Percentiles rank a stretch among this genome's conserved stretches.
Conservation (phyloP, 2,329 filamentous ascomycete genomes). For the Colletotrichum brevisporum region DNA sequence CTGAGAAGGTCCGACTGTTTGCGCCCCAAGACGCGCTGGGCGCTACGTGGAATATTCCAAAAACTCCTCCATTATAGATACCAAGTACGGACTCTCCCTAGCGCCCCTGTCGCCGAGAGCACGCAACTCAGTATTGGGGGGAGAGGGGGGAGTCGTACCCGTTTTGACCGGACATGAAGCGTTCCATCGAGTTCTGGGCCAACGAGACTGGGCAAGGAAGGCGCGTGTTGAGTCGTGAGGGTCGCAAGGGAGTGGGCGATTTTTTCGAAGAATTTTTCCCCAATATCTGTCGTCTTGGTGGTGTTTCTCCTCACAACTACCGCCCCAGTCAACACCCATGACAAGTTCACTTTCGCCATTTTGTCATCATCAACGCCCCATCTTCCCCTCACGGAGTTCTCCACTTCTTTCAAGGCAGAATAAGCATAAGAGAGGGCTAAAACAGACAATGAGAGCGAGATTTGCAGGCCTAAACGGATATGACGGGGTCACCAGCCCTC, state of each 20-base stretch:
- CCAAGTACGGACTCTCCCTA: no score
- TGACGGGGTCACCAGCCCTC: no score
- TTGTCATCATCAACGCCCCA: neutral
- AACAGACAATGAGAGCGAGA: neutral
- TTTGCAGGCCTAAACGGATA: no score
- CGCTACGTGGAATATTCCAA: no score
- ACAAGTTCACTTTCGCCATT: neutral
- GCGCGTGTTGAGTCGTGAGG: neutral
- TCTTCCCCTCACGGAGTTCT: constrained; percentile 1
- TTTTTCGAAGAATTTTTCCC: neutral
- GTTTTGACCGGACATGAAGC: neutral
- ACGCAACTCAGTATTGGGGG: no score
- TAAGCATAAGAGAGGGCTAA: constrained; percentile 17
- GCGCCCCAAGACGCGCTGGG: neutral
- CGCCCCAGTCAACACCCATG: no score
- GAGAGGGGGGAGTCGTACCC: neutral
- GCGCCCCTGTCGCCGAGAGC: neutral
- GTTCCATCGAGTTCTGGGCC: constrained; percentile 15
- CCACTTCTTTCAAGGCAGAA: constrained; percentile 8
- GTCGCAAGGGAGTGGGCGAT: neutral
- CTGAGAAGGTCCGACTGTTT: constrained; percentile 22
- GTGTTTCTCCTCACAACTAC: no score
- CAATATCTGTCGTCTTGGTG: no score
- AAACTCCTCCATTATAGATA: no score
- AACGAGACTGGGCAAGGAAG: no score